A percentile compares a stretch with the other conserved stretches of the same genome.
These are phyloP conservation scores for Fusarium anguioides DNA, from an alignment of 2,329 filamentous ascomycete genomes.

Conservation along the genomic window DNA sequence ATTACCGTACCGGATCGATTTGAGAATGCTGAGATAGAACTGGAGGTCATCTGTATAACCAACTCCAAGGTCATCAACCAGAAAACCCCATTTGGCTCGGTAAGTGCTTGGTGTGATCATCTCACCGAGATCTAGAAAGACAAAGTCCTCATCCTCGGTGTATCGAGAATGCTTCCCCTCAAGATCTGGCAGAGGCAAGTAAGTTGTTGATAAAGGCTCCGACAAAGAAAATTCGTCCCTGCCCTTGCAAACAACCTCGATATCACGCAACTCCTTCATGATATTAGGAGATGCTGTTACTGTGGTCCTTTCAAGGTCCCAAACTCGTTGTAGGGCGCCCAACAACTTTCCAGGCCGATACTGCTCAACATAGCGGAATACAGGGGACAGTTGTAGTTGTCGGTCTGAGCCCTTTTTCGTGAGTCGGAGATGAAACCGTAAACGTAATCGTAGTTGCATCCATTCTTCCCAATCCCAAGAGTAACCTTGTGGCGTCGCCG, in stretches of 20 bases:
- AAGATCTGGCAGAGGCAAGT: conserved; percentile 33
- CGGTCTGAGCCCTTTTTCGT: not conserved
- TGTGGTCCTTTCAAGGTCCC: conserved; percentile 1
- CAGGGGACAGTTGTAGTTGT: not conserved
- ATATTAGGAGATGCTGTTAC: not conserved
- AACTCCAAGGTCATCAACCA: conserved; percentile 33
- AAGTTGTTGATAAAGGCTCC: conserved; percentile 10
- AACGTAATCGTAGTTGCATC: conserved; percentile 13
- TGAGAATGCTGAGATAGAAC: conserved; percentile 33
- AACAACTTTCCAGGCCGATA: conserved; percentile 12
- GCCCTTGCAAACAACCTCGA: conserved; percentile 27
- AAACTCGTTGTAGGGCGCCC: conserved; percentile 9
- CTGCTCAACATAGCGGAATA: conserved; percentile 21
- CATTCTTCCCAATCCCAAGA: conserved; percentile 27
- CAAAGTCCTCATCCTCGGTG: conserved; percentile 21
- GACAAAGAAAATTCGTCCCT: not conserved
- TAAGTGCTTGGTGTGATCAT: conserved; percentile 18
- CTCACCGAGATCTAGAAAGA: conserved; percentile 30
- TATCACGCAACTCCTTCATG: conserved; percentile 1
- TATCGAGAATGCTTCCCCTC: conserved; percentile 31
- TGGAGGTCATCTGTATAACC: conserved; percentile 29
- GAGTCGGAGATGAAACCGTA: conserved; percentile 16
- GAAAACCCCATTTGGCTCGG: conserved; percentile 31
- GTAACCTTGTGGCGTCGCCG: conserved; percentile 5
- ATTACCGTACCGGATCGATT: conserved; percentile 11